phyloP scores from a whole-genome alignment of 2,329 filamentous ascomycete species.

The Xylariales sp. region DNA sequence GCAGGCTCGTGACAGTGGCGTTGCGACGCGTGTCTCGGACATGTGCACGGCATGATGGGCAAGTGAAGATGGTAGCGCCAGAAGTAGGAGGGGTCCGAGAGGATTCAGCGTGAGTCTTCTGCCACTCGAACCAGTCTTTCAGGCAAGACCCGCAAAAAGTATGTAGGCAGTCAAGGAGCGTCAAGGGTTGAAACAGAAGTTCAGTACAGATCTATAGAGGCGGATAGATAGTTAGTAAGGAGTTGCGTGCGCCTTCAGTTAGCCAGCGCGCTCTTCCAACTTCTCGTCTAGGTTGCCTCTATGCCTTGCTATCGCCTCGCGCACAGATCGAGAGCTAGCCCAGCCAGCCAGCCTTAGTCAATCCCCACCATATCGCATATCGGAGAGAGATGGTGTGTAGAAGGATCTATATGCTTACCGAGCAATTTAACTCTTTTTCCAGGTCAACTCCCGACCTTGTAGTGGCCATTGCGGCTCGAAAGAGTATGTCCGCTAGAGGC shows the following conservation, averaged over 20 bases:
- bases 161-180: slow-evolving; percentile 91
- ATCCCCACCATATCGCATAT: slow-evolving; percentile 31
- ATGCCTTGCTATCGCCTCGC: no score
- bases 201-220: slow-evolving; percentile 89
- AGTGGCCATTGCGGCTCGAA: slow-evolving; percentile 58
- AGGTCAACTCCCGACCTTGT: slow-evolving; percentile 72
- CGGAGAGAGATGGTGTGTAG: slow-evolving; percentile 29
- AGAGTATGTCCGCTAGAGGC: slow-evolving; percentile 2
- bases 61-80: slow-evolving; percentile 75
- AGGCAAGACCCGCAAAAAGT: slow-evolving; percentile 96
- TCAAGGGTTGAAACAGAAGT: slow-evolving; percentile 89
- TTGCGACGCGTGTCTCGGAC: slow-evolving; percentile 91
- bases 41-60: slow-evolving; percentile 87
- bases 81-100: slow-evolving; percentile 62
- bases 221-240: slow-evolving; percentile 15
- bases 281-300: background rate
- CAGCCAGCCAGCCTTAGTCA: background rate
- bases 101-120: slow-evolving; percentile 70
- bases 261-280: background rate
- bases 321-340: no score
- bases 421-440: slow-evolving; percentile 94
- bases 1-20: slow-evolving; percentile 86
- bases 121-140: slow-evolving; percentile 94
- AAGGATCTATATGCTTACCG: slow-evolving; percentile 70
- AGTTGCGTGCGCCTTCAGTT: background rate